Evolutionary conservation across 805 yeast species (phyloP).

Genomic region (Schwanniomyces occidentalis): DNA sequence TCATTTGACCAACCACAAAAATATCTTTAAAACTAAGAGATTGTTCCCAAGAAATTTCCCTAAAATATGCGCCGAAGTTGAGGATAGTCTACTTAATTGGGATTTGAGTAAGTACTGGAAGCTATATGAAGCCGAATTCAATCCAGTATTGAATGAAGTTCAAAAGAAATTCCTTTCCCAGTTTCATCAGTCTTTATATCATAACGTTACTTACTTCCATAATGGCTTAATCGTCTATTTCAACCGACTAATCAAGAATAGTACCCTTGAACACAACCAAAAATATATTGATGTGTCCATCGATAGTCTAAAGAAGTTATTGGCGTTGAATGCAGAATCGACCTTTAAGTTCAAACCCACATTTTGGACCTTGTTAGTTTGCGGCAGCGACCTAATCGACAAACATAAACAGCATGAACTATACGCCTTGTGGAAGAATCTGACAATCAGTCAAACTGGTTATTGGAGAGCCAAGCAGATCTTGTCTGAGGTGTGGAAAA

Average conservation of each 20-base stretch:
- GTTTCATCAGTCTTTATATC: slow-evolving; percentile 43
- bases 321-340: slow-evolving; percentile 15
- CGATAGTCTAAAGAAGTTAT: slow-evolving; percentile 31
- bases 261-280: slow-evolving; percentile 35
- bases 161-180: slow-evolving; percentile 29
- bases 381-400: slow-evolving; percentile 40
- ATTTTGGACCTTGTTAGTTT: slow-evolving; percentile 50
- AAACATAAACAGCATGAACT: slow-evolving; percentile 30
- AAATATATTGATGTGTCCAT: slow-evolving; percentile 32
- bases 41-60: slow-evolving; percentile 57
- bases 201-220: slow-evolving; percentile 41
- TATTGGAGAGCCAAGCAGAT: slow-evolving; percentile 60
- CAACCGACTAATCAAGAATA: slow-evolving; percentile 46
- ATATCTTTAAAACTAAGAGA: slow-evolving; percentile 39
- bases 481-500: slow-evolving; percentile 51
- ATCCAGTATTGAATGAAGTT: slow-evolving; percentile 5
- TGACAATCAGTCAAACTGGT: slow-evolving; percentile 25
- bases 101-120: slow-evolving; percentile 41
- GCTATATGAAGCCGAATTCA: slow-evolving; percentile 24
- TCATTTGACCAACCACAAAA: slow-evolving; percentile 52
- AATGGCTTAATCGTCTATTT: slow-evolving; percentile 45
- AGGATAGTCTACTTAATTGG: slow-evolving; percentile 52
- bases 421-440: slow-evolving; percentile 31
- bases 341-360: slow-evolving; percentile 31
- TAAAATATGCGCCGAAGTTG: slow-evolving; percentile 53